Conservation (phyloP, 2,329 filamentous ascomycete species). For the Pseudogymnoascus sp. region DNA sequence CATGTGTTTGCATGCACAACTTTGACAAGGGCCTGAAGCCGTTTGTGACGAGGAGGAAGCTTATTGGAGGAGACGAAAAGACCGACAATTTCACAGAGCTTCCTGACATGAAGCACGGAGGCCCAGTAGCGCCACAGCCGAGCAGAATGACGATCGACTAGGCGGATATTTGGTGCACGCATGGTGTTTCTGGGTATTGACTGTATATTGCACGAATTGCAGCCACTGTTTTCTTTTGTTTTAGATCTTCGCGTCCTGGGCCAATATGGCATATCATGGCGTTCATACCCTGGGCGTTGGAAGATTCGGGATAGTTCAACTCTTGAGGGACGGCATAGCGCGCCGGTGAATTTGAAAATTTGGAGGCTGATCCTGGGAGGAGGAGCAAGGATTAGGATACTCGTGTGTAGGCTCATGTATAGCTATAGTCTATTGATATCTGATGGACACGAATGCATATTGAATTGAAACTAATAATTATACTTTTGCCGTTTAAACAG, state of each 20-base stretch:
- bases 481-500: not conserved
- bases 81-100: conserved; percentile 40
- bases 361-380: not conserved
- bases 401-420: conserved; percentile 1
- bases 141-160: conserved; percentile 43
- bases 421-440: not conserved
- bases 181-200: conserved; percentile 11
- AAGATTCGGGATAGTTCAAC: conserved; percentile 19
- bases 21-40: conserved; percentile 85
- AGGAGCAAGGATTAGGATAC: not conserved
- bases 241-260: conserved; percentile 19
- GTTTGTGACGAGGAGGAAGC: conserved; percentile 60
- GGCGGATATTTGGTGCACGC: conserved; percentile 9
- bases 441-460: not conserved
- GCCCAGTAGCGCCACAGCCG: conserved; percentile 27
- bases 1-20: conserved; percentile 79
- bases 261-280: conserved; percentile 24
- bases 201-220: conserved; percentile 23
- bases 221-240: conserved; percentile 17
- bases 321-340: conserved; percentile 10
- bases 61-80: conserved; percentile 37
- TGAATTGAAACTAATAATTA: not conserved
- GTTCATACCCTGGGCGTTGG: conserved; percentile 25
- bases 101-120: conserved; percentile 29
- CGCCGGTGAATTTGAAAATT: not conserved